phyloP scores from a whole-genome alignment of 345 rosid genomes.

The Brassica incana region DNA sequence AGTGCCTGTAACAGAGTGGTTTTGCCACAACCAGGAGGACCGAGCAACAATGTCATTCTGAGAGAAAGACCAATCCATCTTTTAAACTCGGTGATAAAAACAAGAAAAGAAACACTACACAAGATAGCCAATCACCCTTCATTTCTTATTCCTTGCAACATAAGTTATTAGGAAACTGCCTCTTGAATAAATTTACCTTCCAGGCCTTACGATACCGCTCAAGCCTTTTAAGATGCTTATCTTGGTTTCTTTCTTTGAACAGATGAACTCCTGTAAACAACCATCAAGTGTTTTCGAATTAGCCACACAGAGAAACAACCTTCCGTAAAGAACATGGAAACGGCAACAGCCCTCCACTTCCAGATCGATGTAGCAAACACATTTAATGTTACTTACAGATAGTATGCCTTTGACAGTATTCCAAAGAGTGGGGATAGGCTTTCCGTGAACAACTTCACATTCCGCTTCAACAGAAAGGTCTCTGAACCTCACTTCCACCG shows the following conservation, averaged over 20 bases:
- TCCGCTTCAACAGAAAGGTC: conserved; percentile 45
- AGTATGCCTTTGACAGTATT: conserved; percentile 33
- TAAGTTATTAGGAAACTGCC: not conserved
- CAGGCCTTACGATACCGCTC: conserved; percentile 59
- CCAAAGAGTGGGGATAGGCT: conserved; percentile 55
- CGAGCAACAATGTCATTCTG: conserved; percentile 62
- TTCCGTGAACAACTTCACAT: conserved; percentile 45
- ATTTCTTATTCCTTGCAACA: not conserved
- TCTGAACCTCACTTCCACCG: conserved; percentile 48
- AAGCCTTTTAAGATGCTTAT: conserved; percentile 56
- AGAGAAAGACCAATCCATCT: not conserved
- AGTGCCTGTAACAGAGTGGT: conserved; percentile 57
- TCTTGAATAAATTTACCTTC: conserved; percentile 23
- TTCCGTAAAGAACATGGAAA: not conserved
- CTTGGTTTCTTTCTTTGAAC: conserved; percentile 42
- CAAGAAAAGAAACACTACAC: not conserved
- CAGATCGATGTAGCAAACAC: not conserved
- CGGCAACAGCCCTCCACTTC: not conserved
- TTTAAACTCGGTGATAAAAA: not conserved
- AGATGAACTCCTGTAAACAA: conserved; percentile 16
- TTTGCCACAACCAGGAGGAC: conserved; percentile 73
- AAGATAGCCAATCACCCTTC: not conserved
- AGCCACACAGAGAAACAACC: not conserved
- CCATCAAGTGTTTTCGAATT: not conserved
- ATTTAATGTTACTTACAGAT: conserved; percentile 27